A percentile compares a stretch with the other conserved stretches of the same genome.
Conservation (phyloP, 1,284 basidiomycete genomes). For the Heterobasidion irregulare region DNA sequence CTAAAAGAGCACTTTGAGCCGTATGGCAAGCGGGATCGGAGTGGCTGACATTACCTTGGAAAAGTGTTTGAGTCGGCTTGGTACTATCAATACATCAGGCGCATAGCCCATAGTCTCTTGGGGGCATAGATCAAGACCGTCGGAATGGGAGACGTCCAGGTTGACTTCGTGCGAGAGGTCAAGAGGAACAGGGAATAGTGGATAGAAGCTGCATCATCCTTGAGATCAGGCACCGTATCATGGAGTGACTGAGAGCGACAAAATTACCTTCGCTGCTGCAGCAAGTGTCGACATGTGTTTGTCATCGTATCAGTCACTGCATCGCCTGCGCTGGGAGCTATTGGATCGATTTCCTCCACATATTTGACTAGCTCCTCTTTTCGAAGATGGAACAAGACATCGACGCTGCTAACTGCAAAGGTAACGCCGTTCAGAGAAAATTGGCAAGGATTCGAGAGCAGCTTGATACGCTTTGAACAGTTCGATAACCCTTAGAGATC, state of each 20-base stretch:
- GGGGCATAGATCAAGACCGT: conserved; percentile 37
- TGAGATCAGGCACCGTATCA: neutral
- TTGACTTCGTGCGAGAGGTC: conserved; percentile 75
- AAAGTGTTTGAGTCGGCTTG: conserved; percentile 82
- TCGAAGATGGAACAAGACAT: conserved; percentile 83
- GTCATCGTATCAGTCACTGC: conserved; percentile 67
- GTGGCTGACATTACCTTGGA: conserved; percentile 57
- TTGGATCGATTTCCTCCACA: conserved; percentile 56
- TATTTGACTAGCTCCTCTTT: conserved; percentile 78
- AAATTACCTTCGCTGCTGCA: conserved; percentile 77
- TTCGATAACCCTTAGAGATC: neutral
- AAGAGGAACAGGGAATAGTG: conserved; percentile 82
- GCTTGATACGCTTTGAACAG: conserved; percentile 51
- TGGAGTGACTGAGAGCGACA: neutral
- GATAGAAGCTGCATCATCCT: conserved; percentile 70
- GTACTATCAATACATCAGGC: conserved; percentile 81
- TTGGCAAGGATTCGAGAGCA: conserved; percentile 82
- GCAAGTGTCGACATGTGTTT: conserved; percentile 69
- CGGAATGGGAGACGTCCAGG: conserved; percentile 76
- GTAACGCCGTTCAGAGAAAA: conserved; percentile 82
- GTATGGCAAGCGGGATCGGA: neutral
- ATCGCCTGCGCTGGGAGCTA: conserved; percentile 33
- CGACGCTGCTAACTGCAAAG: conserved; percentile 76
- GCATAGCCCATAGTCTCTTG: conserved; percentile 35
- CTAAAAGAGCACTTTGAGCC: conserved; percentile 24